Evolutionary conservation across 108 stramenopile species (phyloP).

Genomic region (Skeletonema potamos): DNA sequence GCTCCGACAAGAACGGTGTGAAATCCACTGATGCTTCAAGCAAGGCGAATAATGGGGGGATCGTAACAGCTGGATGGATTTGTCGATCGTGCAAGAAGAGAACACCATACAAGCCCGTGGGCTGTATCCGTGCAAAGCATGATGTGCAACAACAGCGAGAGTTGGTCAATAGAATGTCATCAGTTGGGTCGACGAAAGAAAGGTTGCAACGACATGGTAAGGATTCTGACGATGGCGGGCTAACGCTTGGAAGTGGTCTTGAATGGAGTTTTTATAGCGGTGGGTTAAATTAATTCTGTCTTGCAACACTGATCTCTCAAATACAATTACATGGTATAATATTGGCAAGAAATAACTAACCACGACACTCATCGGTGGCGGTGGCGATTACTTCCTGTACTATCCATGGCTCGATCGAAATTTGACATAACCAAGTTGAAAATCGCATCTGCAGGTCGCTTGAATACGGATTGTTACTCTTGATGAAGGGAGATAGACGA

Average conservation of each 20-base stretch:
- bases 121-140: constrained; percentile 46
- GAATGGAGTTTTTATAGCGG: constrained; percentile 65
- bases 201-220: constrained; percentile 52
- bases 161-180: constrained; percentile 35
- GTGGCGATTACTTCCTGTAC: no score
- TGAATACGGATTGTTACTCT: no score
- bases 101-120: constrained; percentile 30
- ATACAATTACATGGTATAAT: no score
- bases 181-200: constrained; percentile 39
- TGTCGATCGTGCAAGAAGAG: constrained; percentile 55
- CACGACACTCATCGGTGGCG: no score
- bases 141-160: constrained; percentile 47
- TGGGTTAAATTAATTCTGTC: not conserved
- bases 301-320: no score
- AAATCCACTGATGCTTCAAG: constrained; percentile 3
- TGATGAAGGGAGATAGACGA: no score
- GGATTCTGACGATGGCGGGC: constrained; percentile 61
- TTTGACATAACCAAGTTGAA: no score
- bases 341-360: no score
- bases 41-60: constrained; percentile 1
- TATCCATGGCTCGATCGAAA: no score
- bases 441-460: no score
- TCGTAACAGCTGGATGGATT: constrained; percentile 50
- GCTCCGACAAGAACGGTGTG: not conserved
- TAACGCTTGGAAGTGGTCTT: constrained; percentile 66